Percentiles rank a stretch among this genome's conserved stretches.
Conservation (phyloP, 2,329 filamentous ascomycete genomes). For the Fusarium humuli region DNA sequence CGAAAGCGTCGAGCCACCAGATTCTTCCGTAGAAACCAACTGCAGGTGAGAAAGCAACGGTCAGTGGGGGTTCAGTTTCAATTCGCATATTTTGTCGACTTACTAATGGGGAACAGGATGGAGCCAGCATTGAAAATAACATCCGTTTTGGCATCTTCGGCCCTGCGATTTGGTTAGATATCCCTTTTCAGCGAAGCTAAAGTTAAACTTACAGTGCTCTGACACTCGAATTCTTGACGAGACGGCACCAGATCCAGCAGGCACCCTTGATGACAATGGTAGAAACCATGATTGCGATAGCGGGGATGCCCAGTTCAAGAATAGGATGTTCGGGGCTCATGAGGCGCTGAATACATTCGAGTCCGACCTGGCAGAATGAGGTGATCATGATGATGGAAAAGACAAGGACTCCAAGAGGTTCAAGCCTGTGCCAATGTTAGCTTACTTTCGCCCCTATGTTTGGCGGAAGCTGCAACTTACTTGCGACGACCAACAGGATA, state of each 20-base stretch:
- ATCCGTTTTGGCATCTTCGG: conserved; percentile 72
- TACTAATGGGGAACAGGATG: conserved; percentile 83
- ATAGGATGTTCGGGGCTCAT: conserved; percentile 70
- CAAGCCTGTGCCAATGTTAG: conserved; percentile 64
- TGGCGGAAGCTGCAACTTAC: conserved; percentile 46
- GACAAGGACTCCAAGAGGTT: conserved; percentile 83
- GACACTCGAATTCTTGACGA: conserved; percentile 87
- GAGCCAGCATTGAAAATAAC: conserved; percentile 92
- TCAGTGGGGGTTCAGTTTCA: conserved; percentile 28
- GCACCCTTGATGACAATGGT: conserved; percentile 85
- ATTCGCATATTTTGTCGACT: conserved; percentile 38
- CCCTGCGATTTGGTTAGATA: conserved; percentile 49
- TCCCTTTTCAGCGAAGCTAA: neutral
- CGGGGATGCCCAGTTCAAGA: conserved; percentile 77
- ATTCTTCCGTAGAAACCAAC: conserved; percentile 79
- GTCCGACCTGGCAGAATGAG: conserved; percentile 81
- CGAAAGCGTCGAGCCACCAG: conserved; percentile 87
- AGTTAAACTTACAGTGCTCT: conserved; percentile 73
- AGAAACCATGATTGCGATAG: conserved; percentile 81
- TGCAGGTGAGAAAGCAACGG: conserved; percentile 39
- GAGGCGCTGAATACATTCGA: conserved; percentile 76
- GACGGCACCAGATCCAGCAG: conserved; percentile 88
- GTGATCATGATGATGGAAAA: conserved; percentile 91
- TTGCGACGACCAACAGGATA: conserved; percentile 81
- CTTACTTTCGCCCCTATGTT: neutral